phyloP scores from a whole-genome alignment of 2,329 filamentous ascomycete species.

The Zymoseptoria crescenta region DNA sequence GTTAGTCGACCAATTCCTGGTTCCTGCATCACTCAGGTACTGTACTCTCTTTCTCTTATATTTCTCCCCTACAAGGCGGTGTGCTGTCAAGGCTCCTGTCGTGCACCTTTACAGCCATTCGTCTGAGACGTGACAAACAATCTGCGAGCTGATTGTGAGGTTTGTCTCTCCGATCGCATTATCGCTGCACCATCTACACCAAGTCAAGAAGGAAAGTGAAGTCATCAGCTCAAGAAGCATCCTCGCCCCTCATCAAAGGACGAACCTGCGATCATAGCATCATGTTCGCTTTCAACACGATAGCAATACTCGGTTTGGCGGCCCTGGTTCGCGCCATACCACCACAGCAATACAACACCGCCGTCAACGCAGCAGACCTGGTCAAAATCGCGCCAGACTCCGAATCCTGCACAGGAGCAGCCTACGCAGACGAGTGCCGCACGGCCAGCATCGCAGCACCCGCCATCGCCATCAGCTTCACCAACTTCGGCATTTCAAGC shows the following conservation, averaged over 20 bases:
- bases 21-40: background rate
- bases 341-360: conserved; percentile 1
- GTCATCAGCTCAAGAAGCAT: background rate
- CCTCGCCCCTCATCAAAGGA: background rate
- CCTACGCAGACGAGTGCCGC: conserved; percentile 52
- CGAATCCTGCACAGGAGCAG: conserved; percentile 42
- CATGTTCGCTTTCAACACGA: conserved; percentile 3
- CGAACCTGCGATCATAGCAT: background rate
- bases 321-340: background rate
- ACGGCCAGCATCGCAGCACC: conserved; percentile 56
- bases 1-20: background rate
- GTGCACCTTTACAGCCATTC: background rate
- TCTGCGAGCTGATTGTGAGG: background rate
- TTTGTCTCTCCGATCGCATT: background rate
- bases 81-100: background rate
- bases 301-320: conserved; percentile 3
- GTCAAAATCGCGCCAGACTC: conserved; percentile 51
- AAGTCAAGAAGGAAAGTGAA: background rate
- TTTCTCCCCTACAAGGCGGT: background rate
- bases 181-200: background rate
- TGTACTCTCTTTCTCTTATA: background rate
- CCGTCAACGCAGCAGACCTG: conserved; percentile 38
- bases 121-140: background rate
- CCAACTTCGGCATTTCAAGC: conserved; percentile 47
- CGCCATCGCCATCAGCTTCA: conserved; percentile 50